phyloP scores from a whole-genome alignment of 2,329 filamentous ascomycete species.

The Epichloe gansuensis region DNA sequence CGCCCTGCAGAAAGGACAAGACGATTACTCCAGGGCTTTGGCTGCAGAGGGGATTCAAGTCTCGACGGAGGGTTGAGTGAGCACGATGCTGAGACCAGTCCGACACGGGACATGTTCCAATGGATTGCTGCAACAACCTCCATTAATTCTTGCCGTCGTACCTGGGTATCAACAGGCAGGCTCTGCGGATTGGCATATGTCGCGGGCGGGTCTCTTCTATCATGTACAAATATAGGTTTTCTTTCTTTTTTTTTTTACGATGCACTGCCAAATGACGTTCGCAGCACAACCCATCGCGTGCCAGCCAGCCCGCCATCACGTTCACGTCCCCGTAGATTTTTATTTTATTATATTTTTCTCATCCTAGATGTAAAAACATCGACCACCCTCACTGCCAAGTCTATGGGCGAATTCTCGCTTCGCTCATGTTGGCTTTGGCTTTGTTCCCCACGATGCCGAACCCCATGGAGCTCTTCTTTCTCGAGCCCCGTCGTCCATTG shows the following conservation, averaged over 20 bases:
- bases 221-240: not conserved
- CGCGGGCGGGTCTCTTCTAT: not conserved
- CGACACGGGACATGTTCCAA: not conserved
- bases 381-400: not conserved
- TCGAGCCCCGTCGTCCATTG: conserved; percentile 57
- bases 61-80: conserved; percentile 28
- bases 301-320: no score
- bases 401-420: conserved; percentile 28
- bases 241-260: no score
- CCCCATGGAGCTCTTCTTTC: conserved; percentile 37
- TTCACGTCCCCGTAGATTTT: no score
- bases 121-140: not conserved
- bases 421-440: conserved; percentile 25
- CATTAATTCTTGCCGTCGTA: not conserved
- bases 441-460: conserved; percentile 37
- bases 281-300: not conserved
- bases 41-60: conserved; percentile 45
- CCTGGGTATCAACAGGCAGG: not conserved
- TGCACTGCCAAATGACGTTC: not conserved
- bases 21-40: conserved; percentile 59
- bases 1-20: conserved; percentile 56
- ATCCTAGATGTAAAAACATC: no score
- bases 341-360: no score
- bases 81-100: not conserved
- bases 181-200: not conserved